Evolutionary conservation across 345 rosid genomes (phyloP), one percentile per base, ranked within the genome.

Genomic region (Ailanthus altissimus): DNA sequence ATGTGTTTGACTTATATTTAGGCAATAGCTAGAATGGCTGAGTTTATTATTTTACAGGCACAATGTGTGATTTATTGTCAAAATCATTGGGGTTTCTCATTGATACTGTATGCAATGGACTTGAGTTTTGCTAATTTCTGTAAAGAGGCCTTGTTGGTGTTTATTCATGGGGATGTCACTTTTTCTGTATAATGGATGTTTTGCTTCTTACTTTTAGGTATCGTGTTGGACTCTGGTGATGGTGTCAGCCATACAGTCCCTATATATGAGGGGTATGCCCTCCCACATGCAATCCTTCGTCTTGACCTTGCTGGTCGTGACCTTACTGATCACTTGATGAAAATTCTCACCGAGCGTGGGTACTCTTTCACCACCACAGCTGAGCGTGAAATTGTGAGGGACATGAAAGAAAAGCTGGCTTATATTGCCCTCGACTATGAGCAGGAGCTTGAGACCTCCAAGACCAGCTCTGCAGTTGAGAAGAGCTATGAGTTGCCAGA

Each of bases 181-280:
- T 28, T 7, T 42, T 36, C 12, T 51, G 18, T 45, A n/a, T 20
- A 23, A 42, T 15, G 32, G 54, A 8, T 42, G 66, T 21, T 69
- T 6, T 53, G 26, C 16, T 67, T 42, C 23, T 56, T 45, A 18
- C 58, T 28, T 67, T 72, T 73, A 93, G 98, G 98, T 89, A 94
- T 94, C 79, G 98, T 94, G 82, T 77, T 94, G 85, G 98, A 93
- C 67, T 93, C 97, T 28, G 97, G 97, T 70, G 98, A 93, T 88
- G 97, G 95, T 87, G 98, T 93, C 75, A 90, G 94, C 73, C 98
- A 92, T 83, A 93, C 98, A 7, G 95, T 93, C 75, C 97, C 98
- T 36, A 90, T 92, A 38, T 93, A 93, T 0, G 97, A 93, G 88
- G 97, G 98, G 1, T 93, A 91, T 83, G 92, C 98, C 12, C 94